Evolutionary conservation across 345 rosid genomes (phyloP).

Genomic region (Zanthoxylum bungeanum): DNA sequence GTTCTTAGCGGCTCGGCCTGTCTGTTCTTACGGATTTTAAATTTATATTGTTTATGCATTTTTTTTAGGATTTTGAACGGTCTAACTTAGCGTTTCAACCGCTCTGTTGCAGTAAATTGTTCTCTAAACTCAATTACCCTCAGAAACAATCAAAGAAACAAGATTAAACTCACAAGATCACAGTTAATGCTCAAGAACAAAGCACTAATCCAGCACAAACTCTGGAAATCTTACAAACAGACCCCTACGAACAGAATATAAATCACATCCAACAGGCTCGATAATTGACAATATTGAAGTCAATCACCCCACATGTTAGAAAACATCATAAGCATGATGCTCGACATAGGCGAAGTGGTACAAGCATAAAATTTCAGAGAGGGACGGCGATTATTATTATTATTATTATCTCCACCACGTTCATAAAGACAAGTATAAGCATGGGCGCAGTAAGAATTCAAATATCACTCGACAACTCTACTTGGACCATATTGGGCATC

Average conservation of each 20-base stretch:
- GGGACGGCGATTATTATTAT: conserved; percentile 42
- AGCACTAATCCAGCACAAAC: too few relatives aligned
- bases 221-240: too few relatives aligned
- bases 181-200: too few relatives aligned
- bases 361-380: conserved; percentile 38
- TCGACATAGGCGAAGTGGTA: conserved; percentile 31
- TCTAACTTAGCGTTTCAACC: background rate
- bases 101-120: too few relatives aligned
- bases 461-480: conserved; percentile 21
- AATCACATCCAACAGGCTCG: too few relatives aligned
- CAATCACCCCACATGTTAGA: conserved; percentile 26
- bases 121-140: too few relatives aligned
- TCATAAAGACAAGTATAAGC: conserved; percentile 46
- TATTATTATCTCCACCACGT: conserved; percentile 50
- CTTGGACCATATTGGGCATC: conserved; percentile 30
- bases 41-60: background rate
- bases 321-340: conserved; percentile 35
- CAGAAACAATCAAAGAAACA: too few relatives aligned
- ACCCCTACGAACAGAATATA: too few relatives aligned
- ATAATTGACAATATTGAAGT: conserved; percentile 15
- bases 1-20: conserved; percentile 59
- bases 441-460: conserved; percentile 40
- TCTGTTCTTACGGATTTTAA: background rate
- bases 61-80: background rate
- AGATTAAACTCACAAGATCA: too few relatives aligned